Base-by-base conservation (phyloP, 495 filamentous ascomycete genomes). In the Astrothelium subdiscretum region DNA sequence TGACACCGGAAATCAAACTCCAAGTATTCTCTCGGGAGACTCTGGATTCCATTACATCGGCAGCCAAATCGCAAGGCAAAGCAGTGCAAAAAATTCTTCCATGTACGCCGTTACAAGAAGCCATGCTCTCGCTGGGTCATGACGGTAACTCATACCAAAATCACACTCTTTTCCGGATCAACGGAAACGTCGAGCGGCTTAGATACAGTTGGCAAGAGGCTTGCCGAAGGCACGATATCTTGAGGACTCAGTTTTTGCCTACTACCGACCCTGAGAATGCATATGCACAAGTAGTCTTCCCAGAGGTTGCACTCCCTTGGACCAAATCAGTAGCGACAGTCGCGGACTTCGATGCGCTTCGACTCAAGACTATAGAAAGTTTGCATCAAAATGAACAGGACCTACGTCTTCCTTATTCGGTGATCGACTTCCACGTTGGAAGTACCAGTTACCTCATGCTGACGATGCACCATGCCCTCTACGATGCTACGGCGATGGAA, bases 71-170 rank as follows among this genome's bases (percentile, higher is more conserved):
- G 1, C 43, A 65, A 6, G 76, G 76, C 2, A 68, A 69, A 15
- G 59, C 62, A 0, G 75, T 88, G 5, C 66, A 81, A 48, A 72
- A 70, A 27, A 77, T 94, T 29, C 73, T 90, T 15, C 89, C 90
- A 26, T 94, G 90, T 66, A 92, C 89, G 2, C 87, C 89, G 2
- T 71, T 95, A 1, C 90, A 95, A 67, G 86, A 91, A 72, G 86
- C 83, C 10, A 94, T 92, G 87, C 76, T 95, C 8, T 82, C 80
- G 15, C 75, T 0, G 59, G 67, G n/a, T 48, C 57, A 1, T 29
- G 64, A 22, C 42, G 60, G 35, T 32, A 67, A 66, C 1, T 66
- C 79, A 10, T 87, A 87, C 64, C 80, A 73, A 65, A 87, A 87
- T 63, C 76, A 78, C 38, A 76, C 83, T 1, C 62, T 80, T 3